These are phyloP conservation scores for Ilyonectria sp. DNA, from an alignment of 2,329 filamentous ascomycete species.

Conservation along the genomic window DNA sequence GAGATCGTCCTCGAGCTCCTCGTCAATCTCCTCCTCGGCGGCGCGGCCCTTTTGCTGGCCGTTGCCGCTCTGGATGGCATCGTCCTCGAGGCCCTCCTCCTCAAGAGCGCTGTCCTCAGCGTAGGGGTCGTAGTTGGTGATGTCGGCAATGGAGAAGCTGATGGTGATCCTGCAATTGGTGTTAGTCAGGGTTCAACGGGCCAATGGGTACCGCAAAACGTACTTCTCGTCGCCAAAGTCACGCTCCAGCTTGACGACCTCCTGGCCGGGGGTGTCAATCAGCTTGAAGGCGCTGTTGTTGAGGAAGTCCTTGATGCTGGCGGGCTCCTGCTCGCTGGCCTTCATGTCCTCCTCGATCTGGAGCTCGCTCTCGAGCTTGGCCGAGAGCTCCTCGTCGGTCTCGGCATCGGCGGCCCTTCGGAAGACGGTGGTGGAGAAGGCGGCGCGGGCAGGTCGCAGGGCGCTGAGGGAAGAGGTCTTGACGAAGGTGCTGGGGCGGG, in stretches of 20 bases:
- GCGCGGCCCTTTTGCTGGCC: conserved; percentile 66
- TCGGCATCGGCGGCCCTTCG: conserved; percentile 61
- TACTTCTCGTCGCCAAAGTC: conserved; percentile 91
- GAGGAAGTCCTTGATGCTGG: conserved; percentile 88
- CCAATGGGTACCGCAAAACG: conserved; percentile 51
- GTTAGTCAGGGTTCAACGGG: conserved; percentile 23
- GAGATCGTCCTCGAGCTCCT: conserved; percentile 62
- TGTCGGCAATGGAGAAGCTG: conserved; percentile 61
- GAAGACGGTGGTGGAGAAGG: conserved; percentile 63
- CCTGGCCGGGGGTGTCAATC: conserved; percentile 84
- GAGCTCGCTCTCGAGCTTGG: conserved; percentile 89
- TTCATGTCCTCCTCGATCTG: conserved; percentile 87
- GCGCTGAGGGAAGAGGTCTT: conserved; percentile 58
- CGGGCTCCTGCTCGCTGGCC: conserved; percentile 78
- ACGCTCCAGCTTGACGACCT: conserved; percentile 89
- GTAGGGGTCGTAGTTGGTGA: conserved; percentile 58
- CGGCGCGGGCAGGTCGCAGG: conserved; percentile 54
- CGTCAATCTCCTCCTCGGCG: conserved; percentile 64
- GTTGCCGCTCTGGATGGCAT: conserved; percentile 65
- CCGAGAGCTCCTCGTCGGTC: conserved; percentile 84
- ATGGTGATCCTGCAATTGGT: conserved; percentile 57
- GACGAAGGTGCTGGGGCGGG: conserved; percentile 65
- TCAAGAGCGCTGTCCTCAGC: conserved; percentile 56
- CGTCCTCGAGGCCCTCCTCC: conserved; percentile 57
- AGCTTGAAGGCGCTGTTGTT: conserved; percentile 89